Percentiles rank a stretch among this genome's conserved stretches.
Evolutionary conservation across 2,329 filamentous ascomycete genomes (phyloP).

Genomic region (Arachnomyces sp.): DNA sequence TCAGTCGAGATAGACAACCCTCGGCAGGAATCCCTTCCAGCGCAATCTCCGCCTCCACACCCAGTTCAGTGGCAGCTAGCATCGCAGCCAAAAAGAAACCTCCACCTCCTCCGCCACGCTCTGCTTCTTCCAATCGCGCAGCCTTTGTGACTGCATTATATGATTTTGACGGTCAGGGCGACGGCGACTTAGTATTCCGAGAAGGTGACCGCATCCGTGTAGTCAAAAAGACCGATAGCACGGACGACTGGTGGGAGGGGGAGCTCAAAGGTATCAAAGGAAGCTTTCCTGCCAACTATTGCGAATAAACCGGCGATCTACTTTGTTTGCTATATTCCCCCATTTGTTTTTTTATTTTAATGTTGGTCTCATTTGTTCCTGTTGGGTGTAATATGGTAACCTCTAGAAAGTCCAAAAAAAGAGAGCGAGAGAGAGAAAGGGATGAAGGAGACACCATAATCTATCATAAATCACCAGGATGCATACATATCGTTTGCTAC

Average conservation of each 20-base stretch:
- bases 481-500: no score
- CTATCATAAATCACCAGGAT: no score
- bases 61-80: conserved; percentile 35
- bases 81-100: conserved; percentile 58
- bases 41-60: conserved; percentile 30
- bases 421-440: no score
- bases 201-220: conserved; percentile 74
- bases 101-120: conserved; percentile 59
- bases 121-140: conserved; percentile 45
- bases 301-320: conserved; percentile 32
- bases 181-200: conserved; percentile 64
- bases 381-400: no score
- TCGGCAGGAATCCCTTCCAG: conserved; percentile 14
- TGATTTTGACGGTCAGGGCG: conserved; percentile 62
- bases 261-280: conserved; percentile 62
- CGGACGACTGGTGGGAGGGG: conserved; percentile 84
- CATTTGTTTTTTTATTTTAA: no score
- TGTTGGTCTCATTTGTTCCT: no score
- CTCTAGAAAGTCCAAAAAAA: no score
- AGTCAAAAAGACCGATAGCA: conserved; percentile 68
- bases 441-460: no score
- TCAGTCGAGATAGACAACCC: conserved; percentile 34
- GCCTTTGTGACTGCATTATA: conserved; percentile 65
- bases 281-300: conserved; percentile 79
- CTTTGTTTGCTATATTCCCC: no score